phyloP scores from a whole-genome alignment of 2,329 filamentous ascomycete genomes.

The Sarocladium strictum region DNA sequence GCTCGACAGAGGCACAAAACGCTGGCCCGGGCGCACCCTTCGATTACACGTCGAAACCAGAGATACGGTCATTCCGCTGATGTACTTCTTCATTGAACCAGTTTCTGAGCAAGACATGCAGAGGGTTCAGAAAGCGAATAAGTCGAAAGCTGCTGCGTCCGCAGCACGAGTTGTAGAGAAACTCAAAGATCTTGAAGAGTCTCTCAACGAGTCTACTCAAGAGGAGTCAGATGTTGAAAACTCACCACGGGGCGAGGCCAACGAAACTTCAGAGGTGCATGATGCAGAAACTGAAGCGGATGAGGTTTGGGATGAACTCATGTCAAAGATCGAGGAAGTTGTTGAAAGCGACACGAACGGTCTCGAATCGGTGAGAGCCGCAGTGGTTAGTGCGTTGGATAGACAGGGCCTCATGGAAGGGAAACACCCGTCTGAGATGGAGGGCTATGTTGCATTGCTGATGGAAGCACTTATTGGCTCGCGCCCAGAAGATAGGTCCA shows the following conservation, averaged over 20 bases:
- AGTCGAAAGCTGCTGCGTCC: slow-evolving; percentile 45
- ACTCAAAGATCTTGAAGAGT: not conserved
- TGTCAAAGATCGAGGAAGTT: slow-evolving; percentile 47
- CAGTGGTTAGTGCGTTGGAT: slow-evolving; percentile 48
- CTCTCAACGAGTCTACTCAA: slow-evolving; percentile 12
- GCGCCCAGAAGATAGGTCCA: slow-evolving; percentile 19
- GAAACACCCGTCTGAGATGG: slow-evolving; percentile 35
- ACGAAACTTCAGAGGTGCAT: slow-evolving; percentile 3
- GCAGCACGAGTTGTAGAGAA: slow-evolving; percentile 3
- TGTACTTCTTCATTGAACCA: slow-evolving; percentile 89
- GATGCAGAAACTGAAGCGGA: slow-evolving; percentile 19
- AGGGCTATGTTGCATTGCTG: slow-evolving; percentile 43
- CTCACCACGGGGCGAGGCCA: slow-evolving; percentile 12
- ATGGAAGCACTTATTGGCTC: slow-evolving; percentile 40
- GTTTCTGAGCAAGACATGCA: slow-evolving; percentile 68
- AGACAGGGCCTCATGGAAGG: slow-evolving; percentile 47
- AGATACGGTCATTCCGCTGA: slow-evolving; percentile 51
- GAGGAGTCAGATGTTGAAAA: slow-evolving; percentile 14
- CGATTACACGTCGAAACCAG: slow-evolving; percentile 80
- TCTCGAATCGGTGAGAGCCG: slow-evolving; percentile 44
- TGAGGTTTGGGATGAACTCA: slow-evolving; percentile 48
- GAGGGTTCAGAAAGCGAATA: slow-evolving; percentile 63
- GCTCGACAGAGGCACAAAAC: slow-evolving; percentile 66
- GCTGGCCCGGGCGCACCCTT: slow-evolving; percentile 70
- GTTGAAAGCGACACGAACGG: slow-evolving; percentile 53